Conservation (phyloP, 2,329 filamentous ascomycete genomes). For the Trichoderma cornu-damae region DNA sequence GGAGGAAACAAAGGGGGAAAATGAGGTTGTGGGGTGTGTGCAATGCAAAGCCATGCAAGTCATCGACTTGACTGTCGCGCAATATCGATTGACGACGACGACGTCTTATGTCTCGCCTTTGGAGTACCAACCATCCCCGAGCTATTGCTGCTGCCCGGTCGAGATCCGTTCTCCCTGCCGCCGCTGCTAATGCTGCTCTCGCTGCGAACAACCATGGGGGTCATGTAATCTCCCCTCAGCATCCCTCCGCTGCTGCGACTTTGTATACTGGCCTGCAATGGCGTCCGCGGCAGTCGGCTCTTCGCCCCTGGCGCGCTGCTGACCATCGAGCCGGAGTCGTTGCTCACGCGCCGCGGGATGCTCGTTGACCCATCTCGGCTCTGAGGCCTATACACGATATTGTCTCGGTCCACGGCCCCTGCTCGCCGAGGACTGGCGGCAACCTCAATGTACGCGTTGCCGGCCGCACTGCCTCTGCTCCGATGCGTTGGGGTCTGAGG, state of each 20-base stretch:
- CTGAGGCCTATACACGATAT: conserved; percentile 38
- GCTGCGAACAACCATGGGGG: conserved; percentile 34
- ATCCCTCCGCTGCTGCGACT: conserved; percentile 22
- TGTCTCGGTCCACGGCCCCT: conserved; percentile 40
- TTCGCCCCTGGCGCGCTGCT: conserved; percentile 27
- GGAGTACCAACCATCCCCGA: not conserved
- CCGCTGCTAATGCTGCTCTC: conserved; percentile 37
- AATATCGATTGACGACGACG: conserved; percentile 9
- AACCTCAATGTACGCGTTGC: conserved; percentile 48
- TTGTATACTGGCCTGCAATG: conserved; percentile 28
- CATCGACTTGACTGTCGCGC: conserved; percentile 12
- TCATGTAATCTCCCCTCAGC: conserved; percentile 19
- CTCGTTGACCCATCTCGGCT: conserved; percentile 40
- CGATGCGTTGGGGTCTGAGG: conserved; percentile 49
- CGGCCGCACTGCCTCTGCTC: conserved; percentile 33
- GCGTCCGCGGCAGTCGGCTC: conserved; percentile 39
- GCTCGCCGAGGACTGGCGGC: conserved; percentile 44
- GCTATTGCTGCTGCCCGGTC: conserved; percentile 22
- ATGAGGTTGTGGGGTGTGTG: not conserved
- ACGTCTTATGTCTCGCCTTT: conserved; percentile 13
- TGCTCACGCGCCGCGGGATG: conserved; percentile 41
- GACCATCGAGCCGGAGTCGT: conserved; percentile 31
- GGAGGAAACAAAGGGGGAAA: not conserved
- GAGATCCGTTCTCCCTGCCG: conserved; percentile 31
- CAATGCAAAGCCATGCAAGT: not conserved